phyloP scores from a whole-genome alignment of 257 asterid species.

The Primulina huaijiensis region DNA sequence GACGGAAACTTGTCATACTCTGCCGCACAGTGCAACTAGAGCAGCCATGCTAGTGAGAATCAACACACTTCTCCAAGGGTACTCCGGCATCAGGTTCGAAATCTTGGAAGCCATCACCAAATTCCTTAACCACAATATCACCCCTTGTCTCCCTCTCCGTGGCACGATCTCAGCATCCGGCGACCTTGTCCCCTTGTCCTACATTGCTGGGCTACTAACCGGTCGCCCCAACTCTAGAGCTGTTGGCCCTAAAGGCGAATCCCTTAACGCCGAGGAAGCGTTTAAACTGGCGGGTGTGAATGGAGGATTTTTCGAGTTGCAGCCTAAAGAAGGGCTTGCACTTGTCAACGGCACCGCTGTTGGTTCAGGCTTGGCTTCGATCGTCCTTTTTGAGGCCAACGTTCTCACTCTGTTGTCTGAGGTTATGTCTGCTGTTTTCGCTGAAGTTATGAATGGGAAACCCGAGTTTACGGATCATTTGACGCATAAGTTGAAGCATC shows the following conservation, averaged over 20 bases:
- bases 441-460: slow-evolving; percentile 59
- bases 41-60: slow-evolving; percentile 57
- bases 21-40: slow-evolving; percentile 49
- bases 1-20: slow-evolving; percentile 41
- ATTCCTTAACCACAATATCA: slow-evolving; percentile 47
- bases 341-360: slow-evolving; percentile 60
- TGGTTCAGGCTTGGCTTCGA: slow-evolving; percentile 54
- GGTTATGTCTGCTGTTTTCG: slow-evolving; percentile 50
- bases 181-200: slow-evolving; percentile 54
- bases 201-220: slow-evolving; percentile 55
- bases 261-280: slow-evolving; percentile 41
- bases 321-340: slow-evolving; percentile 59
- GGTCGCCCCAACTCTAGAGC: slow-evolving; percentile 59
- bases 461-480: slow-evolving; percentile 55
- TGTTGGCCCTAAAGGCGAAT: slow-evolving; percentile 36
- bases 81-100: slow-evolving; percentile 59
- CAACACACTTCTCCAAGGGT: slow-evolving; percentile 62
- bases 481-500: slow-evolving; percentile 55
- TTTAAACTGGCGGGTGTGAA: slow-evolving; percentile 42
- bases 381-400: slow-evolving; percentile 49
- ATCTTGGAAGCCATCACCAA: slow-evolving; percentile 52
- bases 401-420: slow-evolving; percentile 37
- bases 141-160: slow-evolving; percentile 55
- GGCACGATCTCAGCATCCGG: slow-evolving; percentile 64
- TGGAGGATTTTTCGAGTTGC: slow-evolving; percentile 48